A percentile compares a stretch with the other conserved stretches of the same genome.
phyloP scores from a whole-genome alignment of 2,329 filamentous ascomycete genomes.

The Aureobasidium lini region DNA sequence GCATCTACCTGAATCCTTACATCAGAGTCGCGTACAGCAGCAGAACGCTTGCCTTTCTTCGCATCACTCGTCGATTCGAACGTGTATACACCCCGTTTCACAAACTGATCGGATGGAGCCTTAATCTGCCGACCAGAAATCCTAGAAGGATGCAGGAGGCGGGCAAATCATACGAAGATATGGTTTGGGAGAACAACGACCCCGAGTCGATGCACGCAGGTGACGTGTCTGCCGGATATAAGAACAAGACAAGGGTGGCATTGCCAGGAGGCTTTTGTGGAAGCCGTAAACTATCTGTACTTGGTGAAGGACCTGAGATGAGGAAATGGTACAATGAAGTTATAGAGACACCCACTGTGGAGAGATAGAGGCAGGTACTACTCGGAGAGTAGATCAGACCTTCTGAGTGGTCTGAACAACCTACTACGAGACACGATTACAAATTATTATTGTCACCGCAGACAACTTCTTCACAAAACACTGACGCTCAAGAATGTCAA shows the following conservation, averaged over 20 bases:
- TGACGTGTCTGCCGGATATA: slow-evolving; percentile 24
- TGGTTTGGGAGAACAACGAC: slow-evolving; percentile 42
- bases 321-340: slow-evolving; percentile 7
- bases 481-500: too few relatives aligned
- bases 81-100: slow-evolving; percentile 43
- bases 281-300: slow-evolving; percentile 41
- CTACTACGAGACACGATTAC: too few relatives aligned
- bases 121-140: slow-evolving; percentile 53
- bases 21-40: slow-evolving; percentile 62
- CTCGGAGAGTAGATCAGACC: background rate
- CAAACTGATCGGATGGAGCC: slow-evolving; percentile 44
- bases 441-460: too few relatives aligned
- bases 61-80: slow-evolving; percentile 57
- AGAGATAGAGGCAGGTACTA: background rate
- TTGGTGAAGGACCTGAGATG: slow-evolving; percentile 25
- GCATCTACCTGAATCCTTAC: slow-evolving; percentile 68
- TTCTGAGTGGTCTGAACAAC: background rate
- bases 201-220: slow-evolving; percentile 23
- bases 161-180: slow-evolving; percentile 48
- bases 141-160: slow-evolving; percentile 52
- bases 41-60: slow-evolving; percentile 51
- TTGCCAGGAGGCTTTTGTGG: slow-evolving; percentile 51
- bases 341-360: slow-evolving; percentile 5
- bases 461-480: too few relatives aligned
- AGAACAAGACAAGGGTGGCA: slow-evolving; percentile 37